phyloP scores from a whole-genome alignment of 2,329 filamentous ascomycete genomes.

The Alternaria sp. region DNA sequence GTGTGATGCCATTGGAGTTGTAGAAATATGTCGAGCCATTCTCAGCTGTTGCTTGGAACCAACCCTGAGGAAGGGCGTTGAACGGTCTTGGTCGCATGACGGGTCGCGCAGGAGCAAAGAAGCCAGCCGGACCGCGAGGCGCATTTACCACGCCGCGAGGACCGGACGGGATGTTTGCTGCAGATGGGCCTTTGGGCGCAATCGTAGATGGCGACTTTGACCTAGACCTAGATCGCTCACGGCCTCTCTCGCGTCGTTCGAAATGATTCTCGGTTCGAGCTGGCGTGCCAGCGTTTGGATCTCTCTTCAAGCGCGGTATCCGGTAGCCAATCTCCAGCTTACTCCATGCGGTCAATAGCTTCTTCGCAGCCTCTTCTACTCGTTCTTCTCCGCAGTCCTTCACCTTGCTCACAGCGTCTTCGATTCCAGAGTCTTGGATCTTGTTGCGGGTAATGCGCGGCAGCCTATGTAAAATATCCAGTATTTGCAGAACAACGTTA shows the following conservation, averaged over 20 bases:
- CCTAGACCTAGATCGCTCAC: constrained; percentile 57
- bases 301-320: constrained; percentile 87
- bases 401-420: constrained; percentile 76
- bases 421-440: constrained; percentile 94
- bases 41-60: constrained; percentile 74
- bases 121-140: constrained; percentile 59
- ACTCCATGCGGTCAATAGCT: constrained; percentile 83
- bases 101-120: constrained; percentile 61
- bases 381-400: constrained; percentile 72
- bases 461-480: constrained; percentile 87
- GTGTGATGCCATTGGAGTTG: constrained; percentile 72
- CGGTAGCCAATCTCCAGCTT: constrained; percentile 90
- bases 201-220: constrained; percentile 54
- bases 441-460: constrained; percentile 95
- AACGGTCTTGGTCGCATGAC: constrained; percentile 60
- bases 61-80: constrained; percentile 75
- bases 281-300: constrained; percentile 63
- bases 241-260: constrained; percentile 61
- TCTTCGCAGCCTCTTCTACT: constrained; percentile 73
- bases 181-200: constrained; percentile 51
- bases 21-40: constrained; percentile 86
- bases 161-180: constrained; percentile 49
- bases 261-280: constrained; percentile 61
- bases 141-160: constrained; percentile 59
- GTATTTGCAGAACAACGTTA: constrained; percentile 86